Base-by-base conservation (phyloP, 2,329 filamentous ascomycete genomes). In the Helicocarpus griseus region DNA sequence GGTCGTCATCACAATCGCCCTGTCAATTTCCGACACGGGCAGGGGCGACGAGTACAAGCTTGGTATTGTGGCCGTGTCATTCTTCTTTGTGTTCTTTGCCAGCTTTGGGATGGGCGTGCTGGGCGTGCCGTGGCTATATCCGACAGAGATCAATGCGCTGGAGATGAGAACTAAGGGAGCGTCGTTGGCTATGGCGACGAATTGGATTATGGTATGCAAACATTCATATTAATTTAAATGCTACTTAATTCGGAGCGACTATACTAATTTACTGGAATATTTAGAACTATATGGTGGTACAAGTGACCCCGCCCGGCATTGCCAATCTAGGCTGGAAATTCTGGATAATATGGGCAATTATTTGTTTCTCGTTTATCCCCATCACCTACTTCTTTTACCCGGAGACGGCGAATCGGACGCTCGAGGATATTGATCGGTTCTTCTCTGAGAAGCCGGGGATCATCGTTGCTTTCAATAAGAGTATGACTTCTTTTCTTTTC, bases 61-160 rank as follows among this genome's bases (percentile, higher is more conserved):
- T 1, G 72, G 72, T 4, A 72, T 72, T n/a, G 73, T 73, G 4
- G 69, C 73, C 4, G 73, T 76, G 2, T 71, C 72, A 0, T 75
- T 76, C 60, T 72, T 73, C 59, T 67, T 67, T 49, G 26, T 64
- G 5, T 72, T 70, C 55, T 71, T 70, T 49, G 63, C 69, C 1
- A 61, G 61, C 40, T 71, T 71, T 51, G 69, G 65, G 0, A 64
- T 69, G 57, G 69, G 66, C 13, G 64, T 69, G 29, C 62, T 69
- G 44, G 69, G 68, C 28, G 62, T 69, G 5, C 66, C 66, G 4
- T 70, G 67, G 68, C 60, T 70, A 1, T 66, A 65, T 22, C 63
- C 64, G 0, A 65, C 62, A 1, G 64, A 69, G 47, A 61, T 68
- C 35, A 67, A 67, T 54, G 64, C 65, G 2, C 59, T 67, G 11